Base-by-base conservation (phyloP, 1,284 basidiomycete species). In the Ustilago crameri region DNA sequence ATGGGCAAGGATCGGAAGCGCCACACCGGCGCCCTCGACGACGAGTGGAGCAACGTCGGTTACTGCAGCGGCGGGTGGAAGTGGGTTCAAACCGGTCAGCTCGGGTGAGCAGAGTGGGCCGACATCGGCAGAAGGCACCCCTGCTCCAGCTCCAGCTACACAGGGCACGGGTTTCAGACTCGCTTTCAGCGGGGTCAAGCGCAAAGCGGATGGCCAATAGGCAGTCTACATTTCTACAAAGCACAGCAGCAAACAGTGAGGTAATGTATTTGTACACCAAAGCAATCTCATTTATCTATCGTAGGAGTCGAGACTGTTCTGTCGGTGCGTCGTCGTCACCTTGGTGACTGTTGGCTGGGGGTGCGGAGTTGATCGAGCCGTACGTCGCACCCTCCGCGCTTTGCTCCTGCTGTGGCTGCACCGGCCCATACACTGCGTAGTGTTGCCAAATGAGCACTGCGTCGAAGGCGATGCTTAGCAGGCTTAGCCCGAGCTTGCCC, bases 391-490 rank as follows among this genome's bases (percentile, higher is more conserved):
- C 17, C 35, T 37, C 35, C n/a, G n/a, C n/a, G n/a, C n/a, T n/a
- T n/a, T 37, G 35, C 35, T 27, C 3, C n/a, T 30, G 26, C 18
- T 35, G 45, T 20, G 9, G 18, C 20, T 43, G 18, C n/a, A 51
- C 60, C 9, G 42, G 32, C 2, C 40, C 57, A 22, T 84, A 85
- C 22, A 84, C 32, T 14, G 82, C 54, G 52, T 81, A 85, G 61
- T 85, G 85, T 71, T 86, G 85, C 14, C 80, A 42, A 15, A 85
- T 64, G 55, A 85, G 79, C 14, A 83, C 49, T 0, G 72, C 14
- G 59, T 85, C 84, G 74, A 85, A 86, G 3, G 41, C 61, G 49
- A 85, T 76, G 5, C 82, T 78, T 35, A 85, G 67, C 26, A 84
- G 45, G 1, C 78, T 76, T 17, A 86, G 65, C 0, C 83, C 84